These are phyloP conservation scores for Coemansia sp. DNA, from an alignment of 192 early-diverging fungal genomes.

Conservation along the genomic window DNA sequence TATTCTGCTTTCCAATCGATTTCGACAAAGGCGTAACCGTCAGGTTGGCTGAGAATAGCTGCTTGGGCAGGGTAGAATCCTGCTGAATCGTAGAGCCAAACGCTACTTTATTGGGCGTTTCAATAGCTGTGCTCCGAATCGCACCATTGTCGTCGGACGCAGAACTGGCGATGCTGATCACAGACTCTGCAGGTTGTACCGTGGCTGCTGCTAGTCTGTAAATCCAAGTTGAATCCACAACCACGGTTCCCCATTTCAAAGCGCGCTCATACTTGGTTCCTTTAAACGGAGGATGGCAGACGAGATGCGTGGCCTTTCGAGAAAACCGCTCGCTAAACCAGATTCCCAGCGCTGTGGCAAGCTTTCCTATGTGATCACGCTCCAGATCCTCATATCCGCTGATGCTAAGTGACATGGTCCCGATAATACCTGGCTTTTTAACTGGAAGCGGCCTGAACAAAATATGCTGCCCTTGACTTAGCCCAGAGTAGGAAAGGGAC, in stretches of 20 bases:
- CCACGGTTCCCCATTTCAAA: conserved; percentile 65
- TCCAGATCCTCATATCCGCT: conserved; percentile 62
- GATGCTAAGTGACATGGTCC: conserved; percentile 47
- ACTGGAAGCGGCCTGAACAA: conserved; percentile 41
- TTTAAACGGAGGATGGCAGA: conserved; percentile 60
- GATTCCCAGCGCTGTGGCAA: conserved; percentile 48
- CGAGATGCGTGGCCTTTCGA: conserved; percentile 65
- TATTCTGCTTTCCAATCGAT: not conserved
- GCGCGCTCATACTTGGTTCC: conserved; percentile 78
- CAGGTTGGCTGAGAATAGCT: not conserved
- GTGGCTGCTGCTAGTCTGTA: conserved; percentile 24
- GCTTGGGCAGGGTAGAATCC: not conserved
- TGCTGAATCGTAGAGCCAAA: not conserved
- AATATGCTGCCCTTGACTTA: conserved; percentile 37
- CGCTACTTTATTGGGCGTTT: not conserved
- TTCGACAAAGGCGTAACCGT: conserved; percentile 16
- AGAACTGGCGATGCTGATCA: not conserved
- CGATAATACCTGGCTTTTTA: not conserved
- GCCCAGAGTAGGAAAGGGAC: conserved; percentile 1
- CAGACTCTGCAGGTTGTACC: not conserved
- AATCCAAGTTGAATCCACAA: conserved; percentile 63
- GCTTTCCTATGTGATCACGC: conserved; percentile 57
- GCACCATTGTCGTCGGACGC: not conserved
- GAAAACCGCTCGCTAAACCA: conserved; percentile 58
- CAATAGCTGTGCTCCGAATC: not conserved